Conservation (phyloP, 2,329 filamentous ascomycete genomes). For the Fusarium torulosum region DNA sequence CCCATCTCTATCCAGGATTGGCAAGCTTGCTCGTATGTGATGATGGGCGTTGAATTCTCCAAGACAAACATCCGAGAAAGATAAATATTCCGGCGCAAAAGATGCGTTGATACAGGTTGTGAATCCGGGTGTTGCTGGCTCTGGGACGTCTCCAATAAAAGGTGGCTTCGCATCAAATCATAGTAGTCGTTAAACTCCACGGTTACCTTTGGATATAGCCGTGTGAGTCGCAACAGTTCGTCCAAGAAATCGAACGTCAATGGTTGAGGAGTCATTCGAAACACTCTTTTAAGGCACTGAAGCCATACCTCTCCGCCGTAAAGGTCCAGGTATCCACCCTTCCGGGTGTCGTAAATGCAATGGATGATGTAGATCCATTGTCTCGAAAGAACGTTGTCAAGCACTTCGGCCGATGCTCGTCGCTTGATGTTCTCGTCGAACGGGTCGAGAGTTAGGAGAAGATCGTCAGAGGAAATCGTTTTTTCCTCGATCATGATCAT, state of each 20-base stretch:
- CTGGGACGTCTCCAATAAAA: conserved; percentile 16
- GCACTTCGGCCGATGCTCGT: background rate
- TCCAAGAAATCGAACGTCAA: conserved; percentile 30
- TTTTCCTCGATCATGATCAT: conserved; percentile 21
- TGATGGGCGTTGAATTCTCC: background rate
- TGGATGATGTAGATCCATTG: conserved; percentile 28
- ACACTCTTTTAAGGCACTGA: conserved; percentile 19
- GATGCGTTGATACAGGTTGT: conserved; percentile 5
- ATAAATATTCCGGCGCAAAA: conserved; percentile 23
- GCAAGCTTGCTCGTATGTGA: conserved; percentile 5
- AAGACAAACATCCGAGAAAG: conserved; percentile 13
- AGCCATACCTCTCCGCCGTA: conserved; percentile 31
- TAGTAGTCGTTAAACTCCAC: conserved; percentile 16
- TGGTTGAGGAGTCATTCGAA: conserved; percentile 28
- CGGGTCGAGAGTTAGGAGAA: conserved; percentile 37
- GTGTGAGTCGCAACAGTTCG: conserved; percentile 19
- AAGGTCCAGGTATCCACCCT: conserved; percentile 4
- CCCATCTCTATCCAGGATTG: conserved; percentile 9
- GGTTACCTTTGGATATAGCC: conserved; percentile 7
- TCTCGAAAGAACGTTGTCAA: conserved; percentile 27
- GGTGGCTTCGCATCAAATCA: conserved; percentile 15
- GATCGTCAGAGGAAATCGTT: conserved; percentile 30
- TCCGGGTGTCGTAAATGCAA: conserved; percentile 20
- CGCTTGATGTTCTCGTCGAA: conserved; percentile 26
- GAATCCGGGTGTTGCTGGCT: background rate